A percentile compares a stretch with the other conserved stretches of the same genome.
Evolutionary conservation across 169 alveolate genomes (phyloP).

Genomic region (Amoebophrya sp.): DNA sequence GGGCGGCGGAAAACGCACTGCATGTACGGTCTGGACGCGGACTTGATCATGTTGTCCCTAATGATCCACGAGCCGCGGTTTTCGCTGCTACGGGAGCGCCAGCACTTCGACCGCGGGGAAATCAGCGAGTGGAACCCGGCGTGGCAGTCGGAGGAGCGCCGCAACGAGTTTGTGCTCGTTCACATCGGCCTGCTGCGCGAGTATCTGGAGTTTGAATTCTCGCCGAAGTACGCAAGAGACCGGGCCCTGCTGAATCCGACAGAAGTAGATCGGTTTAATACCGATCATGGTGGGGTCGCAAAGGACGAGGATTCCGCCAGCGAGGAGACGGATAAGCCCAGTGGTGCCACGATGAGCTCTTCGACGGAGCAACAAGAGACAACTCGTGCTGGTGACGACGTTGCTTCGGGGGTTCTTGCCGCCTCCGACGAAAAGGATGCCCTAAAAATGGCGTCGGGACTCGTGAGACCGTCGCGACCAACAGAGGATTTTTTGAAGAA

Average conservation of each 20-base stretch:
- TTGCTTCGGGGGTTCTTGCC: too few relatives aligned
- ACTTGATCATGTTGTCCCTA: constrained; percentile 90
- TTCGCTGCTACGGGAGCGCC: constrained; percentile 71
- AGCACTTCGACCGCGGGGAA: not conserved
- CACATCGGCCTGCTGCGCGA: constrained; percentile 58
- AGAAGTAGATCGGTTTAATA: too few relatives aligned
- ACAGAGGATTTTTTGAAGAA: too few relatives aligned
- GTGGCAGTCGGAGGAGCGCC: not conserved
- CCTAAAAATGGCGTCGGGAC: too few relatives aligned
- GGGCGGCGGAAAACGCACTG: constrained; percentile 64
- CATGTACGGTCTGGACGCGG: constrained; percentile 99
- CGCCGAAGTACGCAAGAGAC: not conserved
- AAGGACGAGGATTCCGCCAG: too few relatives aligned
- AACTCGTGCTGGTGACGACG: too few relatives aligned
- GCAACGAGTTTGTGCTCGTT: constrained; percentile 29
- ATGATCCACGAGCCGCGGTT: constrained; percentile 83
- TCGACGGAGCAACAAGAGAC: too few relatives aligned
- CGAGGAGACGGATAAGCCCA: too few relatives aligned
- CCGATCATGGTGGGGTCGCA: too few relatives aligned
- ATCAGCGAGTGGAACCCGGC: not conserved
- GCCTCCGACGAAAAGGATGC: too few relatives aligned
- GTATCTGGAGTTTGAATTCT: constrained; percentile 39
- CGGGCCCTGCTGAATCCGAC: not conserved
- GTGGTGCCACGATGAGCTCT: too few relatives aligned
- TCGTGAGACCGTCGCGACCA: too few relatives aligned